Percentiles rank a stretch among this genome's conserved stretches.
Evolutionary conservation across 2,329 filamentous ascomycete genomes (phyloP).

Genomic region (Amauroascus niger): DNA sequence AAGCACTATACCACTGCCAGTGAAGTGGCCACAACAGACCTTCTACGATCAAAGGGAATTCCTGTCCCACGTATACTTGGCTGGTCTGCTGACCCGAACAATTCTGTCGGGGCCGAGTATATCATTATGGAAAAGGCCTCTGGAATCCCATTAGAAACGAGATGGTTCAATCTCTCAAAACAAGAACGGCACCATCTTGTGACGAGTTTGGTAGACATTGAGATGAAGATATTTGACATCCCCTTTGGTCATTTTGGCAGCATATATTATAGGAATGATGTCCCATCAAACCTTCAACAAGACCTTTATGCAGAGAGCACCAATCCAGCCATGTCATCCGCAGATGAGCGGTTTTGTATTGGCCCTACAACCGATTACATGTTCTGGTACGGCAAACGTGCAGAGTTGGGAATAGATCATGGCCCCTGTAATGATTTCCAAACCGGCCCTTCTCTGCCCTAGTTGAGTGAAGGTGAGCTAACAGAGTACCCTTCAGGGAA

Average conservation of each 20-base stretch:
- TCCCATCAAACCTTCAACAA: constrained; percentile 16
- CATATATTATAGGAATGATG: constrained; percentile 9
- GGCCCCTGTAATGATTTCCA: constrained; percentile 6
- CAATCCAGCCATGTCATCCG: constrained; percentile 11
- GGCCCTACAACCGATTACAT: constrained; percentile 7
- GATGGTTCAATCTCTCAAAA: constrained; percentile 23
- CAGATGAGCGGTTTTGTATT: constrained; percentile 15
- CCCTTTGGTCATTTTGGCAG: constrained; percentile 11
- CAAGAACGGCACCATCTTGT: constrained; percentile 16
- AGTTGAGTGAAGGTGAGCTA: neutral
- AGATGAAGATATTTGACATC: constrained; percentile 13
- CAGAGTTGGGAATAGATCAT: constrained; percentile 1
- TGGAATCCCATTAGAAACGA: constrained; percentile 25
- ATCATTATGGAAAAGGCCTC: constrained; percentile 33
- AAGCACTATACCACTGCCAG: constrained; percentile 23
- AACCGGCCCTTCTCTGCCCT: neutral
- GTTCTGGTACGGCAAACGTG: constrained; percentile 12
- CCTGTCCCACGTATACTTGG: constrained; percentile 31
- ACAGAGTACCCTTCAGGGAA: constrained; percentile 8
- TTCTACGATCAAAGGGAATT: constrained; percentile 25
- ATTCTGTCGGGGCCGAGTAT: constrained; percentile 34
- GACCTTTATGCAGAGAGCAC: constrained; percentile 15
- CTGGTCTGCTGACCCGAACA: constrained; percentile 28
- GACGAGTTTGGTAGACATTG: constrained; percentile 15
- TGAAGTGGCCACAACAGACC: constrained; percentile 31